These are phyloP conservation scores for Polysphondylium violaceum DNA, from an alignment of 78 protist genomes.

Conservation along the genomic window DNA sequence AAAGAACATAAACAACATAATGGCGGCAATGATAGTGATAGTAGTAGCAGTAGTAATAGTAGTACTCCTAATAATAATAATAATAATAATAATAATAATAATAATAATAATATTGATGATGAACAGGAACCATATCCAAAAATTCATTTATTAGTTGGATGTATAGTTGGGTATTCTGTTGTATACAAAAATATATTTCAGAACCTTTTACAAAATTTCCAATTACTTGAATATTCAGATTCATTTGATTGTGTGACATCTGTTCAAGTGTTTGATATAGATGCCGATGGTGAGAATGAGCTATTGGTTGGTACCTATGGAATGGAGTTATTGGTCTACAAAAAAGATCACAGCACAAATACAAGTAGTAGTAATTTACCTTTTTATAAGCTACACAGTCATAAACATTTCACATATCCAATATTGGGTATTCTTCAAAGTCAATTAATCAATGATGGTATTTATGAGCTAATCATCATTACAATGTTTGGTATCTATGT, in stretches of 20 bases:
- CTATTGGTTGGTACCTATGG: conserved; percentile 66
- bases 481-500: conserved; percentile 73
- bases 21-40: background rate
- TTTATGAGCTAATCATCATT: conserved; percentile 27
- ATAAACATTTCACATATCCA: conserved; percentile 69
- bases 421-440: conserved; percentile 28
- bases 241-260: conserved; percentile 64
- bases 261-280: conserved; percentile 54
- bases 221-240: conserved; percentile 45
- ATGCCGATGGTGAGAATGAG: conserved; percentile 74
- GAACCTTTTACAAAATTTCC: background rate
- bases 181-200: conserved; percentile 28
- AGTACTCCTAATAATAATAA: background rate
- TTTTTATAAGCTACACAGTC: conserved; percentile 11
- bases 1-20: no score
- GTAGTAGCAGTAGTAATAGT: background rate
- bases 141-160: conserved; percentile 50
- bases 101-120: background rate
- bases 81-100: background rate
- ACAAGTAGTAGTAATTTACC: background rate
- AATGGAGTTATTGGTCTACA: conserved; percentile 60
- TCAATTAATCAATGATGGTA: conserved; percentile 54
- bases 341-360: background rate
- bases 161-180: conserved; percentile 59
- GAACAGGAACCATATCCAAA: background rate